These are phyloP conservation scores for Lactarius sp. DNA, from an alignment of 768 basidiomycete genomes.

Conservation along the genomic window DNA sequence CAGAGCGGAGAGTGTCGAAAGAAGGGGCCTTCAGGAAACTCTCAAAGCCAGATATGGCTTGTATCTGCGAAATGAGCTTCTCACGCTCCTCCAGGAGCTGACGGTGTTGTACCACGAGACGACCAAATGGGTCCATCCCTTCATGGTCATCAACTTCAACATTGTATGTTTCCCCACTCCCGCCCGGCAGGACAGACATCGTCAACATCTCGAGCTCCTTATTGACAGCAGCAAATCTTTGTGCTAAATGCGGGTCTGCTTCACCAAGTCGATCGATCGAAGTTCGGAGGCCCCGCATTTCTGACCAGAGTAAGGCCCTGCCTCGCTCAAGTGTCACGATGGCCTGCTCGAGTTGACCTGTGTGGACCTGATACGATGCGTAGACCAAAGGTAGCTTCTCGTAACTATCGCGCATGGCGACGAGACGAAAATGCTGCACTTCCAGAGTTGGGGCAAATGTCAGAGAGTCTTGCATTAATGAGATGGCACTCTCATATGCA, in stretches of 20 bases:
- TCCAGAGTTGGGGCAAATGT: neutral
- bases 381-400: neutral
- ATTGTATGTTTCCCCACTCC: neutral
- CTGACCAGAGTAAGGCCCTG: slow-evolving; percentile 6
- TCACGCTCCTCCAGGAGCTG: neutral
- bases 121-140: neutral
- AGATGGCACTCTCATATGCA: neutral
- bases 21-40: neutral
- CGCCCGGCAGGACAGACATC: neutral
- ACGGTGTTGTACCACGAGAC: neutral
- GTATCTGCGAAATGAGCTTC: neutral
- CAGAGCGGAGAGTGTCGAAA: neutral
- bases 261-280: neutral
- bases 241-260: neutral
- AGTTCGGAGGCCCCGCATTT: neutral
- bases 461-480: neutral
- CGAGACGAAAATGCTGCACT: neutral
- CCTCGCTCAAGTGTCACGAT: neutral
- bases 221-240: neutral
- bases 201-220: neutral
- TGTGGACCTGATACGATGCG: neutral
- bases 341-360: neutral
- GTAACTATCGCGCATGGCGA: neutral
- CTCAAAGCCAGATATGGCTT: neutral
- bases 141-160: neutral